phyloP scores from a whole-genome alignment of 202 grass and related monocot genomes.

The Elaeis oleifera region DNA sequence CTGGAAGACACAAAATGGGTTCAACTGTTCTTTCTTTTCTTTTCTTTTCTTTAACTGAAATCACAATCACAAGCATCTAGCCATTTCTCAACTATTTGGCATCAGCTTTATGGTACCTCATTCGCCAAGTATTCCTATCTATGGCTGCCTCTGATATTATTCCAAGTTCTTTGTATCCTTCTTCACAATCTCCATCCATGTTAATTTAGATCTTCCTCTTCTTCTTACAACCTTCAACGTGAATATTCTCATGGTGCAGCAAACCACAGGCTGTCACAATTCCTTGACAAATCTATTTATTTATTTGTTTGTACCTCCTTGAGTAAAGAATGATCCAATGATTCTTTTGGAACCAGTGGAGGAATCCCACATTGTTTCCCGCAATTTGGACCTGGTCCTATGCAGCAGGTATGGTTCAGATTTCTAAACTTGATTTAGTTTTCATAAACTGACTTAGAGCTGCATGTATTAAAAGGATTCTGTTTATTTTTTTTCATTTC shows the following conservation, averaged over 20 bases:
- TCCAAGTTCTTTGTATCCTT: no score
- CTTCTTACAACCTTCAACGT: no score
- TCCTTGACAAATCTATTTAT: not conserved
- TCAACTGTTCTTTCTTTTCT: no score
- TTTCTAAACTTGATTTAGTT: not conserved
- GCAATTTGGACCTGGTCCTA: conserved; percentile 87
- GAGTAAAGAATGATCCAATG: not conserved
- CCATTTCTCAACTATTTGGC: no score
- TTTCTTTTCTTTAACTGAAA: no score
- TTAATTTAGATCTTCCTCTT: no score
- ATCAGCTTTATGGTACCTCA: no score
- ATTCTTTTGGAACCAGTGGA: conserved; percentile 59
- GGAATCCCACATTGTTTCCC: conserved; percentile 99
- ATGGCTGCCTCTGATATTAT: no score
- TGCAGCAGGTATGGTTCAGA: conserved; percentile 59
- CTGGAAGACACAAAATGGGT: no score
- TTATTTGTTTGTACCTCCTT: not conserved
- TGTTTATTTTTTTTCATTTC: not conserved
- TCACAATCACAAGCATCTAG: no score
- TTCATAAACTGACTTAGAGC: not conserved
- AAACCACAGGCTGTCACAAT: conserved; percentile 6
- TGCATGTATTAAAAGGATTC: not conserved
- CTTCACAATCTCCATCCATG: no score
- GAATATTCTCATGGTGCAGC: not conserved
- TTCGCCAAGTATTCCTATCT: no score